A percentile compares a stretch with the other conserved stretches of the same genome.
Evolutionary conservation across 257 asterid genomes (phyloP).

Genomic region (Plantago major): DNA sequence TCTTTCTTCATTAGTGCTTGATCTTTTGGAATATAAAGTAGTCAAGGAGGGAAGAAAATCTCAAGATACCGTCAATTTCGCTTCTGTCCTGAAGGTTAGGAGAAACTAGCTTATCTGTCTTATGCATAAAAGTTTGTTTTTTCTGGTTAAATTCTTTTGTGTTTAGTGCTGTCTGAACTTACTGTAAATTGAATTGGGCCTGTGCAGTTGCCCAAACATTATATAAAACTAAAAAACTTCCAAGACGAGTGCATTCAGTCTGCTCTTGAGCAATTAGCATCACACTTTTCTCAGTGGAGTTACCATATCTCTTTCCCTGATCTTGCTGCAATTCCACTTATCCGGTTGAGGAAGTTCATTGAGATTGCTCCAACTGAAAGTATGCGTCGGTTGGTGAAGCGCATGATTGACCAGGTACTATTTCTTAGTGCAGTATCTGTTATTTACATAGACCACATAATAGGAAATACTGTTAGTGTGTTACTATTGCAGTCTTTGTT

Average conservation of each 20-base stretch:
- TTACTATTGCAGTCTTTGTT: background rate
- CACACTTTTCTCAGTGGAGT: constrained; percentile 88
- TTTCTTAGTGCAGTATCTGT: constrained; percentile 18
- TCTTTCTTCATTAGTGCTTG: constrained; percentile 66
- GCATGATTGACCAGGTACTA: constrained; percentile 81
- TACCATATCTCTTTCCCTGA: constrained; percentile 86
- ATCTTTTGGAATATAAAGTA: constrained; percentile 66
- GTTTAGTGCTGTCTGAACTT: constrained; percentile 18
- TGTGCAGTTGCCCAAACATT: constrained; percentile 79
- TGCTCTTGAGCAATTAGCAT: constrained; percentile 58
- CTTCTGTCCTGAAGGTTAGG: constrained; percentile 67
- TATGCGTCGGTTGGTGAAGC: constrained; percentile 57
- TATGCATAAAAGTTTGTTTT: background rate
- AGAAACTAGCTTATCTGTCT: constrained; percentile 16
- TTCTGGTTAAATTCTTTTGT: background rate
- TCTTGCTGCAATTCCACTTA: constrained; percentile 74
- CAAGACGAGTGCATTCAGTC: constrained; percentile 75
- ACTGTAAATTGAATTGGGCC: constrained; percentile 19
- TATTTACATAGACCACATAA: constrained; percentile 4
- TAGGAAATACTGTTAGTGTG: background rate
- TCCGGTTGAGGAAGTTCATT: constrained; percentile 54
- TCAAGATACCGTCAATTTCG: constrained; percentile 34
- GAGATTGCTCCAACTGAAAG: constrained; percentile 54
- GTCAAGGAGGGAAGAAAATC: constrained; percentile 61
- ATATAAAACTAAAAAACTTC: constrained; percentile 58